Evolutionary conservation across 495 filamentous ascomycete species (phyloP).

Genomic region (Trichoderma orchidacearum): DNA sequence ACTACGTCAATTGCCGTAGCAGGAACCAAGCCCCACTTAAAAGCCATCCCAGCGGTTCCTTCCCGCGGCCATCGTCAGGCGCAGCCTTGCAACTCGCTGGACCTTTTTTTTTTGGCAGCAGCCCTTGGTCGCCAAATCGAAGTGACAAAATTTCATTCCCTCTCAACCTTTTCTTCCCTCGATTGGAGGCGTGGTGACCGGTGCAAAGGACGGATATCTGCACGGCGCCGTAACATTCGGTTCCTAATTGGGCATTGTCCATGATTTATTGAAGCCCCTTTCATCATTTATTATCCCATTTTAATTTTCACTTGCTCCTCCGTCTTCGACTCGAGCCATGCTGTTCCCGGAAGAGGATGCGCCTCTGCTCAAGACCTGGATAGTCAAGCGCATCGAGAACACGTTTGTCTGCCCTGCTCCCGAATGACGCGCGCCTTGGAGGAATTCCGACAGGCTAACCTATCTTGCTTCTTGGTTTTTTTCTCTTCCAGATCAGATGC

Average conservation of each 20-base stretch:
- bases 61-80: not conserved
- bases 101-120: too few relatives aligned
- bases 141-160: not conserved
- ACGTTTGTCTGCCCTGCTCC: slow-evolving; percentile 45
- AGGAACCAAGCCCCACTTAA: not conserved
- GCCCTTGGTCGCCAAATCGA: not conserved
- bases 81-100: not conserved
- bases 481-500: slow-evolving; percentile 61
- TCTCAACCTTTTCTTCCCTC: not conserved
- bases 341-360: slow-evolving; percentile 66
- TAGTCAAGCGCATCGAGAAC: slow-evolving; percentile 78
- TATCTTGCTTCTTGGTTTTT: not conserved
- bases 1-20: too few relatives aligned
- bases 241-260: not conserved
- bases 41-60: not conserved
- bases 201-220: too few relatives aligned
- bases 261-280: not conserved
- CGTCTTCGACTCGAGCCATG: slow-evolving; percentile 36
- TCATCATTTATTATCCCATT: not conserved
- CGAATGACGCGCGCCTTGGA: not conserved
- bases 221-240: too few relatives aligned
- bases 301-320: not conserved
- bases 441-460: not conserved
- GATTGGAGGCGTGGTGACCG: not conserved
- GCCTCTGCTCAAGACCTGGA: slow-evolving; percentile 68